Evolutionary conservation across 345 rosid species (phyloP), one percentile per base, ranked within the genome.

Genomic region (Kernera saxatilis): DNA sequence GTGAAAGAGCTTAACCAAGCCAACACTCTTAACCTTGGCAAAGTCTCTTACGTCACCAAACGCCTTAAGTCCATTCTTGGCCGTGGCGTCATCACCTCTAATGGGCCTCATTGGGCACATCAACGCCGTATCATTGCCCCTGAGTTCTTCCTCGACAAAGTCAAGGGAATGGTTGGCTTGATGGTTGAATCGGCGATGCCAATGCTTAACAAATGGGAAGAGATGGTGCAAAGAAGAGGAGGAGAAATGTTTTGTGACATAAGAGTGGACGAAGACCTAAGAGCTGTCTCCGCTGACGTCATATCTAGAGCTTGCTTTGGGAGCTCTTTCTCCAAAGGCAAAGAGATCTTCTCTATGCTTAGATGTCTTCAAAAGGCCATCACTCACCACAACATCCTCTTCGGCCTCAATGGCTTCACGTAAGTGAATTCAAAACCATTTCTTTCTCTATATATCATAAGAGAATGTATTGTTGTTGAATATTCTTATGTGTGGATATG

Each of bases 101-200:
- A 90, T 51, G 95, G 91, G 39, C 78, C 27, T 41, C 60, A 77
- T 4, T 90, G 96, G 97, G 87, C 84, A 22, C 81, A 82, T 59
- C 98, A 83, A 73, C 80, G 90, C 55, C 84, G 82, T 55, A 80
- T 90, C 26, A 81, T 90, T 3, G 93, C 95, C 5, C 93, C 97
- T 0, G 87, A 87, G 76, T 90, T 88, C 82, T 83, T 84, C 70
- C 75, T 82, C 45, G 90, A 90, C 64, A 88, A 87, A 77, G 91
- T 84, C 71, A 88, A 90, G 86, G 88, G 84, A 36, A 90, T 92
- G 96, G 83, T 83, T 55, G 87, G 84, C 40, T 78, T 81, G 45
- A 84, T 92, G 86, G 84, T 82, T 36, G 89, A 81, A 18, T 83
- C 83, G 0, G 72, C 80, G 26, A 77, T 52, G 67, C 74, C 80